phyloP scores from a whole-genome alignment of 441 rosid genomes.

The Brassica balearica region DNA sequence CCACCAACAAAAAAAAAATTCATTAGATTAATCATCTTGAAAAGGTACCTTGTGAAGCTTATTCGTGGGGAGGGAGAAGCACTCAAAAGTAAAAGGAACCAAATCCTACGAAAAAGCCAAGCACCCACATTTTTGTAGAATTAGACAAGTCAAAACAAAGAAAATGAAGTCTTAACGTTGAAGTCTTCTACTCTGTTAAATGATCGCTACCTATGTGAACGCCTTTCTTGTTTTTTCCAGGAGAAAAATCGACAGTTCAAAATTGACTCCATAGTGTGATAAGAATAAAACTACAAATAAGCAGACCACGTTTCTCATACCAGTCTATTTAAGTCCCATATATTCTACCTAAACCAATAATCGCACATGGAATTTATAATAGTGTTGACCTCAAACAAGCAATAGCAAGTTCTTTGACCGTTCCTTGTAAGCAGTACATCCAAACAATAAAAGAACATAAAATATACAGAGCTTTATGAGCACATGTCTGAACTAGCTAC shows the following conservation, averaged over 20 bases:
- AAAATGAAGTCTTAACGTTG: conserved; percentile 13
- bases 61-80: too few relatives aligned
- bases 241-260: conserved; percentile 5
- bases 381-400: conserved; percentile 5
- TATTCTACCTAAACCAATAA: neutral
- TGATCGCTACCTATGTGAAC: neutral
- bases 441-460: neutral
- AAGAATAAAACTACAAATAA: neutral
- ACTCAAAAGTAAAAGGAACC: too few relatives aligned
- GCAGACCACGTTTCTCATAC: conserved; percentile 14
- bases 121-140: too few relatives aligned
- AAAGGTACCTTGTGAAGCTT: too few relatives aligned
- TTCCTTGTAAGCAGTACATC: neutral
- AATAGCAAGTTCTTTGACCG: neutral
- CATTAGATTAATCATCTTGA: too few relatives aligned
- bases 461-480: neutral
- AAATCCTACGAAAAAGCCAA: too few relatives aligned
- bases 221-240: neutral
- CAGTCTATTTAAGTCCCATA: neutral
- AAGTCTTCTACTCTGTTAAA: conserved; percentile 9
- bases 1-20: too few relatives aligned
- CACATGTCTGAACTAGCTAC: conserved; percentile 18
- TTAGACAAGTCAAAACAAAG: conserved; percentile 21
- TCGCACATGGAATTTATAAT: neutral
- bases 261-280: neutral